Percentiles rank a stretch among this genome's conserved stretches.
These are phyloP conservation scores for Erysimum cheiranthoides DNA, from an alignment of 345 rosid genomes.

Conservation along the genomic window DNA sequence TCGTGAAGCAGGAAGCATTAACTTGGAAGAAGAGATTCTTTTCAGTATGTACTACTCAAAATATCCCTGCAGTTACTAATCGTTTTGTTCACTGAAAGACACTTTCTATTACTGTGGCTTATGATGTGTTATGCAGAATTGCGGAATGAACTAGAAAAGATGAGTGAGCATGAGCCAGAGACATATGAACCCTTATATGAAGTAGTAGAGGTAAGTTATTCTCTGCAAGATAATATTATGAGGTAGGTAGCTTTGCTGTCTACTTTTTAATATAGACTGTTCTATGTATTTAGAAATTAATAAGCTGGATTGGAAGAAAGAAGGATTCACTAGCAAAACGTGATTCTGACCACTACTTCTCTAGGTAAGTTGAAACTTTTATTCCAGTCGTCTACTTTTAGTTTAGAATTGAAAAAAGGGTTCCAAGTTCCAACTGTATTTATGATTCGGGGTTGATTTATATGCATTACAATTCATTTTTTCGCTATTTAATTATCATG, in stretches of 20 bases:
- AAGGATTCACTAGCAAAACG: slow-evolving; percentile 68
- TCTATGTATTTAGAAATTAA: slow-evolving; percentile 59
- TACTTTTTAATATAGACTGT: slow-evolving; percentile 27
- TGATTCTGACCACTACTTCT: slow-evolving; percentile 79
- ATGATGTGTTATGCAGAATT: slow-evolving; percentile 54
- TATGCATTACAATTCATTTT: no score
- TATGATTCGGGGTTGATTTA: neutral
- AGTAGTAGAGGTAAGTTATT: slow-evolving; percentile 66
- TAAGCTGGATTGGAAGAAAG: slow-evolving; percentile 73
- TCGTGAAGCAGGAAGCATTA: slow-evolving; percentile 94
- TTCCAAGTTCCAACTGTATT: slow-evolving; percentile 18
- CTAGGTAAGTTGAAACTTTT: slow-evolving; percentile 59
- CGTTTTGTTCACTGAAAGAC: slow-evolving; percentile 27
- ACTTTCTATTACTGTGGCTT: slow-evolving; percentile 27
- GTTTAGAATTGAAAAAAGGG: slow-evolving; percentile 13
- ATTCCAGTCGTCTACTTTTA: neutral
- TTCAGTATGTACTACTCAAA: slow-evolving; percentile 58
- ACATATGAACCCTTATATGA: slow-evolving; percentile 81
- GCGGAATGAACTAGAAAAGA: slow-evolving; percentile 72
- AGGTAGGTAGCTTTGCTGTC: slow-evolving; percentile 15
- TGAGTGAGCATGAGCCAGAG: slow-evolving; percentile 54
- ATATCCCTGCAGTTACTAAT: slow-evolving; percentile 38
- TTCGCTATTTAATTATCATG: no score
- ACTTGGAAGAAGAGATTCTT: slow-evolving; percentile 81
- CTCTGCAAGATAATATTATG: slow-evolving; percentile 13